Percentiles rank a stretch among this genome's conserved stretches.
Evolutionary conservation across 805 yeast species (phyloP).

Genomic region (Citeromyces matritensis): DNA sequence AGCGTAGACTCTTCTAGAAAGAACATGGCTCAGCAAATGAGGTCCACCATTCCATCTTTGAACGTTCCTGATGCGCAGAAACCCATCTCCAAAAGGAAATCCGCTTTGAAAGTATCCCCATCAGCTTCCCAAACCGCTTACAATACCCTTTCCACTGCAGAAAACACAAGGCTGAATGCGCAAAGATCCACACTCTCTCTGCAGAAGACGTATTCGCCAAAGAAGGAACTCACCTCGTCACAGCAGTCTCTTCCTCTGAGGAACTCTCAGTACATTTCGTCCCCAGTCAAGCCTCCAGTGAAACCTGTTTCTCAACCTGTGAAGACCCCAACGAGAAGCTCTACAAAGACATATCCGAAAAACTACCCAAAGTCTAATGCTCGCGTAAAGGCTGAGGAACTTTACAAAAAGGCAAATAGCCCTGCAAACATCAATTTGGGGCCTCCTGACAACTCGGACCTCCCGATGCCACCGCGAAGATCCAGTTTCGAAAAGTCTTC

Average conservation of each 20-base stretch:
- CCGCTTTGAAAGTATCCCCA: slow-evolving; percentile 32
- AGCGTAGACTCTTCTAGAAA: slow-evolving; percentile 4
- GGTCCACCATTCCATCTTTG: slow-evolving; percentile 20
- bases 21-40: slow-evolving; percentile 30
- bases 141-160: slow-evolving; percentile 59
- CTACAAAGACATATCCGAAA: not conserved
- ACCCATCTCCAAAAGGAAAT: slow-evolving; percentile 19
- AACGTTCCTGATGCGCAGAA: too few species aligned
- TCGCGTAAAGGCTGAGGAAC: slow-evolving; percentile 30
- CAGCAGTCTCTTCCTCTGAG: not conserved
- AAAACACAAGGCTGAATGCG: slow-evolving; percentile 64
- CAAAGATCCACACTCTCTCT: slow-evolving; percentile 8
- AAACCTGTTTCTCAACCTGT: too few species aligned
- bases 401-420: slow-evolving; percentile 33
- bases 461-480: too few species aligned
- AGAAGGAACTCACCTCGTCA: not conserved
- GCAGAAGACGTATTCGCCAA: slow-evolving; percentile 1
- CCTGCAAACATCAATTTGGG: slow-evolving; percentile 11
- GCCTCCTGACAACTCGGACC: slow-evolving; percentile 13
- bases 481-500: slow-evolving; percentile 43
- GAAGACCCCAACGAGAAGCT: not conserved
- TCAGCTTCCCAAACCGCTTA: slow-evolving; percentile 49
- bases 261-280: not conserved
- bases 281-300: too few species aligned
- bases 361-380: slow-evolving; percentile 8